Evolutionary conservation across 2,329 filamentous ascomycete species (phyloP), one percentile per base, ranked within the genome.

Genomic region (Pyrenophora teres): DNA sequence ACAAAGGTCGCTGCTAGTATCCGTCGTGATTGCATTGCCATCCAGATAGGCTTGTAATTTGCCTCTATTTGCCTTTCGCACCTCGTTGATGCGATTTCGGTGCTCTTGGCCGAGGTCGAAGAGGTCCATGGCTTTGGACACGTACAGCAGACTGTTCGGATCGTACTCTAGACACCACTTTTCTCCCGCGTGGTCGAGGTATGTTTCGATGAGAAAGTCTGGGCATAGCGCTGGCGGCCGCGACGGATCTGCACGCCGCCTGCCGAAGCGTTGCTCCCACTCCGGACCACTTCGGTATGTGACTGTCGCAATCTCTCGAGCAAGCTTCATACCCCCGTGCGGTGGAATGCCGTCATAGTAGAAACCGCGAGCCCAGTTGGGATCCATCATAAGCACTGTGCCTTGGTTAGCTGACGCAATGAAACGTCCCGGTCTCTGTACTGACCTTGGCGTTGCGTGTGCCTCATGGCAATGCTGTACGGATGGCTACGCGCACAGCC

Each of bases 121-220:
- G 10, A 99, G 80, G 70, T 99, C 94, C 94, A 99, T 99, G 4
- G 94, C 94, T 76, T 99, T 99, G 73, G 91, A 96, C 50, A 99
- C 90, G 73, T 99, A 99, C 2, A 99, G 80, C 33, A 97, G 78
- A 68, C 92, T 96, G 76, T 99, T 99, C 21, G 94, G 86, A 67
- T 99, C 94, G 71, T 97, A 97, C 58, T 94, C 92, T 21, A 99
- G 81, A 70, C 92, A 97, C 80, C 96, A 99, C 75, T 99, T 99
- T 78, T 99, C 94, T 16, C 94, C 94, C 0, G 94, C 94, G 68
- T 99, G 94, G 74, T 99, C 94, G 15, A 99, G 84, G 70, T 99
- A 99, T 0, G 94, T 99, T 77, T 99, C 94, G 61, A 99, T 96
- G 19, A 99, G 80, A 69, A 97, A 99, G 71, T 99, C 94, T 0